phyloP scores from a whole-genome alignment of 345 rosid genomes.

The Populus euphratica region DNA sequence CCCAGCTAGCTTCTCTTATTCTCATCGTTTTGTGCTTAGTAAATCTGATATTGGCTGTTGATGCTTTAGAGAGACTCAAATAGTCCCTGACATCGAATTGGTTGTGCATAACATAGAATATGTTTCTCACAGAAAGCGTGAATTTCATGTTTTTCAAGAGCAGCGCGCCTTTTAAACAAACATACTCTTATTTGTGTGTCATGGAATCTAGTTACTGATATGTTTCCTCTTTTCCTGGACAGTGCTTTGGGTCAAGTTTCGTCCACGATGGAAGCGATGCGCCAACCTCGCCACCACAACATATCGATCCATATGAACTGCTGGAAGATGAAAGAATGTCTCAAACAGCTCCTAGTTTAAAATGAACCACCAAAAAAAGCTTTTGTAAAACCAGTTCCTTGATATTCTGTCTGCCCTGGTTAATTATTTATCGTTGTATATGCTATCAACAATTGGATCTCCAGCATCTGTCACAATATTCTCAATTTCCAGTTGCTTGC shows the following conservation, averaged over 20 bases:
- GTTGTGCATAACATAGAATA: neutral
- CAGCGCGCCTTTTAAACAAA: too few relatives aligned
- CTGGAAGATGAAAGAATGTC: conserved; percentile 83
- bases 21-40: neutral
- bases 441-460: neutral
- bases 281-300: conserved; percentile 47
- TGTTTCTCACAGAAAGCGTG: too few relatives aligned
- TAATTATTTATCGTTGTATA: conserved; percentile 10
- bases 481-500: neutral
- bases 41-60: neutral
- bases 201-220: conserved; percentile 1
- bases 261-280: conserved; percentile 57
- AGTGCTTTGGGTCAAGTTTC: conserved; percentile 76
- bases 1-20: neutral
- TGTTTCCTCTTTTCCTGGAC: conserved; percentile 16
- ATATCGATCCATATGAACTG: conserved; percentile 65
- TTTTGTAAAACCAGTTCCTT: neutral
- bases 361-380: conserved; percentile 27
- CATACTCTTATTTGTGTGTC: too few relatives aligned
- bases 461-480: neutral
- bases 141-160: too few relatives aligned
- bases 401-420: neutral
- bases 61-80: neutral
- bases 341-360: conserved; percentile 48
- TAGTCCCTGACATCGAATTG: neutral